Evolutionary conservation across 345 rosid genomes (phyloP).

Genomic region (Eucalyptus paniculata): DNA sequence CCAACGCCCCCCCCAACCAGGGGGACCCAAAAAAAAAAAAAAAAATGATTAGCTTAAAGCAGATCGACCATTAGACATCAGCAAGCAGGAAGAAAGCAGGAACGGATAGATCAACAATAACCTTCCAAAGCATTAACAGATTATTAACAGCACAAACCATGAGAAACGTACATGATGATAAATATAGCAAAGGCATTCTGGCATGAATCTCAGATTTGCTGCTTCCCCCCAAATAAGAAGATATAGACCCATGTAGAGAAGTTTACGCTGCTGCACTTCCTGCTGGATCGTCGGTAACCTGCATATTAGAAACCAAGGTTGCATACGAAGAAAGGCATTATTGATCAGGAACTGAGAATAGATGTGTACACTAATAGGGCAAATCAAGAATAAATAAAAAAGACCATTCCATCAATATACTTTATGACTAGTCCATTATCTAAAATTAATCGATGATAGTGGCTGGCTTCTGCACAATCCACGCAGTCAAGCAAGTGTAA

Average conservation of each 20-base stretch:
- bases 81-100: not conserved
- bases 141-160: not conserved
- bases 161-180: slow-evolving; percentile 76
- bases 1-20: not conserved
- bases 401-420: not conserved
- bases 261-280: slow-evolving; percentile 85
- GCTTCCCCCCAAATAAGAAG: slow-evolving; percentile 99
- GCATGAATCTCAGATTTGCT: slow-evolving; percentile 98
- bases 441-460: too few relatives aligned
- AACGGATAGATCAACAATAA: not conserved
- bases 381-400: not conserved
- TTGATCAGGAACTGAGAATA: not conserved
- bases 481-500: too few relatives aligned
- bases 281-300: slow-evolving; percentile 90
- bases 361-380: not conserved
- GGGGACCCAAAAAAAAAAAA: too few relatives aligned
- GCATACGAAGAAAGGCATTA: not conserved
- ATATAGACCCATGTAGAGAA: slow-evolving; percentile 85
- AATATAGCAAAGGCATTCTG: slow-evolving; percentile 96
- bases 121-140: not conserved
- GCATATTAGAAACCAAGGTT: not conserved
- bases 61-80: not conserved
- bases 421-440: not conserved
- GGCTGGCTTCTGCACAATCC: too few relatives aligned
- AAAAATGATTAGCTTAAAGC: not conserved